phyloP scores from a whole-genome alignment of 2,329 filamentous ascomycete genomes.

The Diaporthe sp. region DNA sequence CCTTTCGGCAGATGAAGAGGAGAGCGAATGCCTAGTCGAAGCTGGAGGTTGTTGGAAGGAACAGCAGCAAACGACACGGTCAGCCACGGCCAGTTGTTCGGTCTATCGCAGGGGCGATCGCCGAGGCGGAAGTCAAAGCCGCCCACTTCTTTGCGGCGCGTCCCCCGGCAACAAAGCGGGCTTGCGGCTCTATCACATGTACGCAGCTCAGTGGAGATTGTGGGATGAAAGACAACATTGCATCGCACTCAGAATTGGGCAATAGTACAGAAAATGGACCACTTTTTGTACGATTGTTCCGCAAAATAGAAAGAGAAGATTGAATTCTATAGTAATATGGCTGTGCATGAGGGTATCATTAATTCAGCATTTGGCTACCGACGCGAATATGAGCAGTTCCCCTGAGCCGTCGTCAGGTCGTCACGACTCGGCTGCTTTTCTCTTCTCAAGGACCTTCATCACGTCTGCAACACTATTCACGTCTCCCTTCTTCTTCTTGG shows the following conservation, averaged over 20 bases:
- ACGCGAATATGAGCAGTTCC: neutral
- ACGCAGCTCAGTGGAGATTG: neutral
- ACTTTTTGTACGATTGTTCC: neutral
- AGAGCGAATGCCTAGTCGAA: neutral
- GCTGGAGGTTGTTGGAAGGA: neutral
- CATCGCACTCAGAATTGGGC: neutral
- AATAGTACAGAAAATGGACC: neutral
- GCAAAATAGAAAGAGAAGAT: too few relatives aligned
- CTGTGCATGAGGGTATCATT: slow-evolving; percentile 20
- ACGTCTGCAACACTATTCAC: slow-evolving; percentile 86
- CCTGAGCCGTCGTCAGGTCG: neutral
- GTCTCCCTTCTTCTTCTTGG: slow-evolving; percentile 84
- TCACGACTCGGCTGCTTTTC: slow-evolving; percentile 55
- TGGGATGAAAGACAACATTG: neutral
- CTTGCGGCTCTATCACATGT: slow-evolving; percentile 16
- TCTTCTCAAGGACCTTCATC: slow-evolving; percentile 80
- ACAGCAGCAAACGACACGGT: slow-evolving; percentile 20
- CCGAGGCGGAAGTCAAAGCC: slow-evolving; percentile 23
- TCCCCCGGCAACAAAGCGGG: slow-evolving; percentile 28
- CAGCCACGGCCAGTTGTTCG: slow-evolving; percentile 10
- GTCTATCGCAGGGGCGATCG: slow-evolving; percentile 16
- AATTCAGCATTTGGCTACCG: neutral
- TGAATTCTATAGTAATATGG: neutral
- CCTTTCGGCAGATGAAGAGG: neutral
- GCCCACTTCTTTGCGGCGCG: slow-evolving; percentile 28